These are phyloP conservation scores for Panicum hallii DNA, from an alignment of 202 grass and related monocot genomes.

Conservation along the genomic window DNA sequence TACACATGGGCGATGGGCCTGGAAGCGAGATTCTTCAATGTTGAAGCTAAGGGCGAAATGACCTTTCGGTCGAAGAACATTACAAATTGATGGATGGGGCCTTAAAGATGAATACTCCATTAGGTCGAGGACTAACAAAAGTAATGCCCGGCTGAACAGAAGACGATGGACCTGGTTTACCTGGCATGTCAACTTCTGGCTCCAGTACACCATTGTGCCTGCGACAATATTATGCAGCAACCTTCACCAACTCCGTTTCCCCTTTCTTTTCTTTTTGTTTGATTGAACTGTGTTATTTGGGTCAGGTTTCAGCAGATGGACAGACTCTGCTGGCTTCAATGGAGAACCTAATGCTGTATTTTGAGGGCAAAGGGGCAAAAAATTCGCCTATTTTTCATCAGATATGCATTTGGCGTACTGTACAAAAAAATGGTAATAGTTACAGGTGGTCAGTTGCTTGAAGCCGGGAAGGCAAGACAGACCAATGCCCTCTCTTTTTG, in stretches of 20 bases:
- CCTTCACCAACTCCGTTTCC: background rate
- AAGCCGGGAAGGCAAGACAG: conserved; percentile 4
- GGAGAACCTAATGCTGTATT: conserved; percentile 40
- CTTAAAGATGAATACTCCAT: conserved; percentile 26
- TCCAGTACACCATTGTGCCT: conserved; percentile 1
- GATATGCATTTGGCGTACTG: conserved; percentile 45
- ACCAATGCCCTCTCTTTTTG: conserved; percentile 19
- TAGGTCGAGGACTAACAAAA: conserved; percentile 28
- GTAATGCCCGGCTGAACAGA: conserved; percentile 1
- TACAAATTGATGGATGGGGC: background rate
- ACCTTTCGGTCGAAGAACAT: conserved; percentile 21
- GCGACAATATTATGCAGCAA: conserved; percentile 1
- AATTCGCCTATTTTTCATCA: conserved; percentile 23
- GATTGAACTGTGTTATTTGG: conserved; percentile 15
- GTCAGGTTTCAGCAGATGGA: conserved; percentile 12
- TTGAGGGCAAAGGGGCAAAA: conserved; percentile 19
- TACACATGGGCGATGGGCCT: conserved; percentile 47
- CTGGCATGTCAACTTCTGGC: conserved; percentile 1
- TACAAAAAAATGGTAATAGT: conserved; percentile 69
- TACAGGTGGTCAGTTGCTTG: conserved; percentile 50
- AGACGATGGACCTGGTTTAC: conserved; percentile 26
- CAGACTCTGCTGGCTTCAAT: conserved; percentile 14
- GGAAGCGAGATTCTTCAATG: conserved; percentile 14
- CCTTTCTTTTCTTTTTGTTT: conserved; percentile 23
- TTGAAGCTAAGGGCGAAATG: conserved; percentile 20